A percentile compares a stretch with the other conserved stretches of the same genome.
Evolutionary conservation across 768 basidiomycete genomes (phyloP).

Genomic region (Basidioascus undulatus): DNA sequence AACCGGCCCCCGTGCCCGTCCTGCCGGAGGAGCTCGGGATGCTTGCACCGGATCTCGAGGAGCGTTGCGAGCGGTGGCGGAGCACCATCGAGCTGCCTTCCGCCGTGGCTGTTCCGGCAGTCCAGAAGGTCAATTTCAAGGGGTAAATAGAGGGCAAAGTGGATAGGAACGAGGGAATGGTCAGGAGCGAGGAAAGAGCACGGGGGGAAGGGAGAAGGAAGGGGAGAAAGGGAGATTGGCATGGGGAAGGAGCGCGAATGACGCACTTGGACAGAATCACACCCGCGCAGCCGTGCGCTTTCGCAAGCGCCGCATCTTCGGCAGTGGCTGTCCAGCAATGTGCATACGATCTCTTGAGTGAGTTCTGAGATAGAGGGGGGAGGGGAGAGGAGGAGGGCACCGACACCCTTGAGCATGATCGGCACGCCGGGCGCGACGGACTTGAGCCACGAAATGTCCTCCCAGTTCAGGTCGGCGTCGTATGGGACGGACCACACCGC

Average conservation of each 20-base stretch:
- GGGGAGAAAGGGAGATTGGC: too few species aligned
- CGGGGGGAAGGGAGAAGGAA: too few species aligned
- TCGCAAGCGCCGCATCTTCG: slow-evolving; percentile 18
- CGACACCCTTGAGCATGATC: slow-evolving; percentile 18
- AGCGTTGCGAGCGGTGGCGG: slow-evolving; percentile 44
- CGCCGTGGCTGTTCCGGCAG: slow-evolving; percentile 20
- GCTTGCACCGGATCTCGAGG: slow-evolving; percentile 18
- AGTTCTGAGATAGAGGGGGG: slow-evolving; percentile 8
- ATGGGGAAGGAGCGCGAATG: slow-evolving; percentile 4
- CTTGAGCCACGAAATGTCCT: slow-evolving; percentile 18
- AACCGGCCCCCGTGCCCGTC: slow-evolving; percentile 11
- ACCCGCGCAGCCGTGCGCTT: slow-evolving; percentile 21
- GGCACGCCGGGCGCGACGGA: slow-evolving; percentile 13
- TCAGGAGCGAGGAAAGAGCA: too few species aligned
- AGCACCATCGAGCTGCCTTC: slow-evolving; percentile 57
- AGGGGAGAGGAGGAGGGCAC: slow-evolving; percentile 13
- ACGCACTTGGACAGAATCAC: slow-evolving; percentile 22
- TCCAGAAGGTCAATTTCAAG: too few species aligned
- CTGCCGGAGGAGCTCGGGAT: slow-evolving; percentile 19
- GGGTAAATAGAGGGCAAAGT: not conserved
- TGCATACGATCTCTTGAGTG: slow-evolving; percentile 8
- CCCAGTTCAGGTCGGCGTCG: slow-evolving; percentile 15
- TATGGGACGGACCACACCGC: slow-evolving; percentile 2
- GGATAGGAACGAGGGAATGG: too few species aligned
- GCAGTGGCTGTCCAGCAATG: slow-evolving; percentile 29